Evolutionary conservation across 352 stramenopile species (phyloP), one percentile per base, ranked within the genome.

Genomic region (Blastocystis sp.): DNA sequence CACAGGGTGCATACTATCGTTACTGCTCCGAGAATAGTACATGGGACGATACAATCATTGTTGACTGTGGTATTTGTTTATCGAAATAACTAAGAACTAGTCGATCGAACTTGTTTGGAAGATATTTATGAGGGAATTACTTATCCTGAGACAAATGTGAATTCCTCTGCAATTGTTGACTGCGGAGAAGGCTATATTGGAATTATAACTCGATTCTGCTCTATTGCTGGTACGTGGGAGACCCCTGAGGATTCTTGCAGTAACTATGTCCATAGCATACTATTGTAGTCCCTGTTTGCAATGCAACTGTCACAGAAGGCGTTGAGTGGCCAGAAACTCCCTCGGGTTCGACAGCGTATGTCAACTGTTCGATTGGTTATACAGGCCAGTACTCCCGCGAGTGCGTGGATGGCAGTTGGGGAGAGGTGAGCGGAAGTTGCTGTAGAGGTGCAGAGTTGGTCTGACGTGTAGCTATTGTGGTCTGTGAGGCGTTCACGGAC

Each of bases 161-260:
- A 47, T 9, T 39, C 20, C 7, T 45, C 53, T 13, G 59, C 7
- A 2, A 54, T 8, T 13, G 16, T 59, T 20, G 6, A 20, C 7
- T 89, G 78, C 30, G 30, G 50, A 30, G 53, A 37, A n/a, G 24
- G 53, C 16, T n/a, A 47, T 18, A 9, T 18, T 11, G 78, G 78
- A 11, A 18, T 16, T 11, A 89, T 89, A 30, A 78, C 55, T 8
- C 63, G 78, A 30, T 20, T 26, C 26, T 89, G 78, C 39, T 89
- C 78, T 30, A 7, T 79, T 2, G 4, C 18, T 4, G 78, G 78
- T 18, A 8, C 16, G 20, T 89, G 78, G 78, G 56, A 53, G 3
- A 9, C 20, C 1, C 63, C 66, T 24, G 26, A 18, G 78, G 56
- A 78, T 18, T 13, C 30, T 3, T 85, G 73, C 50, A 37, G 50